Conservation (phyloP, 495 filamentous ascomycete species). For the Hypomontagnella submonticulosa region DNA sequence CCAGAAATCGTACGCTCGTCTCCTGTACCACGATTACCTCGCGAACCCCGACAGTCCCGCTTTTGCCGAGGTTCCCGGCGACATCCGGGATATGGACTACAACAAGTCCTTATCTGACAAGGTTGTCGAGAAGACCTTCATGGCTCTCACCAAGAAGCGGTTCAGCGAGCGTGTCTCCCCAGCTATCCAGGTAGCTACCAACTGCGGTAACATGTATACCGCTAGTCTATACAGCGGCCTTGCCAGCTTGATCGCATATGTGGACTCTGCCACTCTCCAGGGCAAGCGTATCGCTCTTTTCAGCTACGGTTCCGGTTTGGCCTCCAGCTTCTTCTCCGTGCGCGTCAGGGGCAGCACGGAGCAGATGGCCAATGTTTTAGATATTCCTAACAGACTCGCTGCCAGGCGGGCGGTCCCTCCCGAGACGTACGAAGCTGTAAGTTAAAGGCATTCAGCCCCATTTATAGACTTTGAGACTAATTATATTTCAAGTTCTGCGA, state of each 20-base stretch:
- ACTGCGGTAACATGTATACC: constrained; percentile 99
- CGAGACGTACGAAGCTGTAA: constrained; percentile 86
- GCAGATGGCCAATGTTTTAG: constrained; percentile 78
- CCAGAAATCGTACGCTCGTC: constrained; percentile 90
- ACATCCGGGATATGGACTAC: constrained; percentile 87
- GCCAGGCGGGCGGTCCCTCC: constrained; percentile 78
- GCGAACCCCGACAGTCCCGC: constrained; percentile 76
- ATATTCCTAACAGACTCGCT: constrained; percentile 81
- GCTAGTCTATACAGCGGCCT: constrained; percentile 92
- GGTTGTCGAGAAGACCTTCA: constrained; percentile 95
- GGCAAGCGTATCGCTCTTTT: constrained; percentile 92
- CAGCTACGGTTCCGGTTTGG: constrained; percentile 94
- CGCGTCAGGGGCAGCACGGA: constrained; percentile 82
- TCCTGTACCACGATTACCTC: constrained; percentile 97
- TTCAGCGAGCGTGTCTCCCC: constrained; percentile 90
- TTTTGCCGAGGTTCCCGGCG: constrained; percentile 87
- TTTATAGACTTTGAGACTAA: constrained; percentile 28
- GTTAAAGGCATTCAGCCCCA: constrained; percentile 35
- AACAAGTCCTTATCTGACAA: constrained; percentile 88
- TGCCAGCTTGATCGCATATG: constrained; percentile 77
- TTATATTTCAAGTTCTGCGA: constrained; percentile 77
- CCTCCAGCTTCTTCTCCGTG: constrained; percentile 88
- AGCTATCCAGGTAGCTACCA: constrained; percentile 84
- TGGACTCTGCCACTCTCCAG: constrained; percentile 72
- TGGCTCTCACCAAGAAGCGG: constrained; percentile 94